Base-by-base conservation (phyloP, 371 early-diverging fungal species). In the Apophysomyces sp. region DNA sequence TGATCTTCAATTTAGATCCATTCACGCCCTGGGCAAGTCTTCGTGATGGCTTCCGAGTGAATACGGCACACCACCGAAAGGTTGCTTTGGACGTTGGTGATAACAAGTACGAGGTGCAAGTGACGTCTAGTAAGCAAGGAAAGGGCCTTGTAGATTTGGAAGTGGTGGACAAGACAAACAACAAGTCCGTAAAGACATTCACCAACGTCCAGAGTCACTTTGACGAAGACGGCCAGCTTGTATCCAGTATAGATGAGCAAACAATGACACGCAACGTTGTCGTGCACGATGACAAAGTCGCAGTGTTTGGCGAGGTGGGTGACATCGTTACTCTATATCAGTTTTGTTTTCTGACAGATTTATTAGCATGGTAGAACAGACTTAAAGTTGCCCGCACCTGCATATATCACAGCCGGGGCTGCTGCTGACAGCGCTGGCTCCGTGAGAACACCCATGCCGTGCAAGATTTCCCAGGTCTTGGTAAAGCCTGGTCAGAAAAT, bases 391-490 rank as follows among this genome's bases (percentile, higher is more conserved):
- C 89, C 92, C 16, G 73, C 73, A 40, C 90, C 92, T 15, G 67
- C 73, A 49, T 89, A 84, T 63, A 58, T 86, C 37, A 65, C 73
- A n/a, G 73, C 68, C 41, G 73, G 68, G 21, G 71, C 74, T 27
- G 66, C 71, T n/a, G 68, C 76, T 4, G 85, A 73, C 29, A 80
- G 73, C n/a, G 83, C 84, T 0, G 92, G 90, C 16, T 86, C 88
- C 18, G 86, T 98, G 28, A 86, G 85, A 56, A 90, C 97, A 15
- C 98, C 98, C 7, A 97, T 98, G 98, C 95, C 97, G 9, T 94
- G 97, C 82, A 96, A 94, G 81, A 94, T 98, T 58, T 89, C 94
- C 6, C 91, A 92, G 72, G 89, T 97, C 0, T 67, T 89, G 65
- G 87, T 94, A 15, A 80, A 88, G 55, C 80, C 87, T 13, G 98